Evolutionary conservation across 352 stramenopile species (phyloP).

Genomic region (Aphanomyces invadans): DNA sequence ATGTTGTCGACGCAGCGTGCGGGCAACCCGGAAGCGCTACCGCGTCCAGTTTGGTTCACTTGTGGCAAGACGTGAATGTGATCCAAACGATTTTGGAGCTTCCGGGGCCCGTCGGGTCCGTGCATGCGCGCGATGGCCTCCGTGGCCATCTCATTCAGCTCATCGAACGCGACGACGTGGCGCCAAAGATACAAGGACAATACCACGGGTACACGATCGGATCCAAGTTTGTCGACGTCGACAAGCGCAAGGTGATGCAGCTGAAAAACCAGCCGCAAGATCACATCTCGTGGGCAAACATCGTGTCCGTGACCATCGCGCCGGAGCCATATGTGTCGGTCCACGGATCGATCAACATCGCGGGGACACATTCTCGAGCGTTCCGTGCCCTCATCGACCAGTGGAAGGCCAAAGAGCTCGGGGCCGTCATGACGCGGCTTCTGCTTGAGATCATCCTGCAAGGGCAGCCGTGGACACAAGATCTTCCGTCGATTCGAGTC

Average conservation of each 20-base stretch:
- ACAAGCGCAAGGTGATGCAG: conserved; percentile 31
- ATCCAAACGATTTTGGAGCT: conserved; percentile 49
- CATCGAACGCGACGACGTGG: conserved; percentile 28
- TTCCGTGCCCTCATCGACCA: conserved; percentile 5
- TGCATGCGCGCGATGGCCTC: conserved; percentile 38
- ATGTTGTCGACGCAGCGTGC: neutral
- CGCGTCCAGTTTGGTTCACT: conserved; percentile 28
- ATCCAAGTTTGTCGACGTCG: conserved; percentile 27
- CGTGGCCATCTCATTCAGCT: conserved; percentile 24
- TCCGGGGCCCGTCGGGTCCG: conserved; percentile 26
- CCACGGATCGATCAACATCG: neutral
- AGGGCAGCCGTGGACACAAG: neutral
- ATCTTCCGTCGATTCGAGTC: neutral
- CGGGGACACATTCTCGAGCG: neutral
- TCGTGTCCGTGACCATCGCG: neutral
- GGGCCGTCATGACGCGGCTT: neutral
- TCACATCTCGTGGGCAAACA: neutral
- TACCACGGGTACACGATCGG: conserved; percentile 50
- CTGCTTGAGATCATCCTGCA: neutral
- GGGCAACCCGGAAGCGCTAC: neutral
- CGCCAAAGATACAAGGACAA: conserved; percentile 48
- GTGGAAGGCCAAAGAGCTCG: neutral
- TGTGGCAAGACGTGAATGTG: conserved; percentile 41
- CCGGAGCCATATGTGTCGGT: conserved; percentile 4
- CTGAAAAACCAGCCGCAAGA: conserved; percentile 18